Base-by-base conservation (phyloP, 192 early-diverging fungal genomes). In the Spizellomyces sp. region DNA sequence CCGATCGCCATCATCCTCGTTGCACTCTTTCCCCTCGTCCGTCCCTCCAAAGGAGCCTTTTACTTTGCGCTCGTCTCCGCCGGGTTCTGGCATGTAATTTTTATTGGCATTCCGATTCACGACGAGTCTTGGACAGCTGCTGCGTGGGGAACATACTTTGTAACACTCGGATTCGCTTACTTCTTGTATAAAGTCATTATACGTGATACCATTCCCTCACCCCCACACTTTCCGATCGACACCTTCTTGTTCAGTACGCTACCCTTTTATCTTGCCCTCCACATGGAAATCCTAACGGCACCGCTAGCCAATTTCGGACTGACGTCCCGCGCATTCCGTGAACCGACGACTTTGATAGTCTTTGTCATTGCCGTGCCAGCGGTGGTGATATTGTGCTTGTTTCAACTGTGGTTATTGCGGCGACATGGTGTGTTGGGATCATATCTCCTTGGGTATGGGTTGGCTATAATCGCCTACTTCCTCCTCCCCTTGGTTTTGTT, bases 181-280 rank as follows among this genome's bases (percentile, higher is more conserved):
- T 36, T 67, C 45, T 41, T 76, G 8, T 76, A 76, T 52, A 62
- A 21, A 14, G 46, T 57, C 21, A 54, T 76, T 44, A 57, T 71
- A n/a, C 12, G 44, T 8, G 44, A 46, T 0, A 47, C 69, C 4
- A 15, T 79, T 6, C 74, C 70, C 42, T 58, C 36, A 10, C 66
- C 70, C 9, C 50, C 56, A 8, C 14, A 60, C 36, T 79, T 59
- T 52, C 78, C 74, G 5, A 22, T 79, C 48, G 78, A 79, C 42
- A 48, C 61, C 6, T 58, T 58, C 41, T n/a, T 76, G 36, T 65
- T 79, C 4, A 55, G 14, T 58, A 64, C 74, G 55, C 41, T 43
- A 7, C 66, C 64, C 12, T 61, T 76, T 45, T 73, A 52, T 47
- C 21, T 79, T 58, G 74, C 70, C n/a, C 67, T 79, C 44, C 74